Conservation (phyloP, 768 basidiomycete species). For the Kwoniella dendrophila region DNA sequence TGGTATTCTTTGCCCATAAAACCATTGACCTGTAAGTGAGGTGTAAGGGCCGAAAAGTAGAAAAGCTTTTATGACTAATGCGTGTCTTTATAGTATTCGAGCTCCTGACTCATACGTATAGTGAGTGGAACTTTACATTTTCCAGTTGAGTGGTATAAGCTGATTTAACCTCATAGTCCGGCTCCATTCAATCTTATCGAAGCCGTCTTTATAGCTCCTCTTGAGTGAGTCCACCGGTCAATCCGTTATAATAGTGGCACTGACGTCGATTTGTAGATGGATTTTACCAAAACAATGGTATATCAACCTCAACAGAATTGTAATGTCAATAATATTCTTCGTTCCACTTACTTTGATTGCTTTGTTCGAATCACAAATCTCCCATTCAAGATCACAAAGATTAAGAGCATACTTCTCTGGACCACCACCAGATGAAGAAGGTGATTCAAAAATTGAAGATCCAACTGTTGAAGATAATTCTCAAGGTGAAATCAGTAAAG, state of each 20-base stretch:
- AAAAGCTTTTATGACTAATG: conserved; percentile 9
- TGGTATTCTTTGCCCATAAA: conserved; percentile 87
- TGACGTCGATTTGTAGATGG: conserved; percentile 51
- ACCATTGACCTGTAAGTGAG: conserved; percentile 58
- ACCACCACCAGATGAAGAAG: conserved; percentile 48
- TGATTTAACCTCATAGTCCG: conserved; percentile 57
- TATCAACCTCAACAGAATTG: conserved; percentile 73
- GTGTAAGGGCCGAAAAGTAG: neutral
- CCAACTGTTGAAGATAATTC: conserved; percentile 73
- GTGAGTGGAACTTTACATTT: conserved; percentile 21
- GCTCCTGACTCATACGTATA: conserved; percentile 65
- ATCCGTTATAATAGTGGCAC: neutral
- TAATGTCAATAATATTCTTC: conserved; percentile 82
- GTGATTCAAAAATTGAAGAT: conserved; percentile 63
- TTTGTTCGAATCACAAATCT: conserved; percentile 67
- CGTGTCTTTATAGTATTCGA: conserved; percentile 33
- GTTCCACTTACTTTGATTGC: conserved; percentile 74
- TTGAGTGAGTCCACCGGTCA: conserved; percentile 67
- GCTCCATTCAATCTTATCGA: conserved; percentile 93
- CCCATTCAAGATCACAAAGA: conserved; percentile 33
- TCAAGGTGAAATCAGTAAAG: conserved; percentile 65
- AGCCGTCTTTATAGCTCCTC: conserved; percentile 73
- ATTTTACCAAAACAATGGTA: conserved; percentile 63
- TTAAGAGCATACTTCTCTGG: conserved; percentile 39
- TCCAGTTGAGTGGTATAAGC: neutral